A percentile compares a stretch with the other conserved stretches of the same genome.
Evolutionary conservation across 2,329 filamentous ascomycete genomes (phyloP).

Genomic region (Raffaelea deltoideospora): DNA sequence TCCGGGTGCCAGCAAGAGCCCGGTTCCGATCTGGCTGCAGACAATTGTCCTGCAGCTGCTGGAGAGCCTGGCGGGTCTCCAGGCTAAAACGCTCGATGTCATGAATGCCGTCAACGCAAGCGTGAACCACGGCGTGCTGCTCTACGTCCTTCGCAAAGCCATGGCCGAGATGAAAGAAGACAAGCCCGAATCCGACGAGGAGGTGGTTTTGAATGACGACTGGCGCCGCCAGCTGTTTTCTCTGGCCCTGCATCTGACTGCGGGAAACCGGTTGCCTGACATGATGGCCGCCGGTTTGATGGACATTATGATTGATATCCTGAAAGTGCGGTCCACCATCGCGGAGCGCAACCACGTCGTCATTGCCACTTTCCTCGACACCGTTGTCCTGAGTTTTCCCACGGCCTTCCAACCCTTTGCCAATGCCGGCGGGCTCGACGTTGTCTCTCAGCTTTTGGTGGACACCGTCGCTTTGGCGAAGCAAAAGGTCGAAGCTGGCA

Average conservation of each 20-base stretch:
- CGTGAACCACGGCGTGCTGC: conserved; percentile 87
- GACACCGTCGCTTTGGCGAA: conserved; percentile 61
- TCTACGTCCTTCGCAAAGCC: conserved; percentile 84
- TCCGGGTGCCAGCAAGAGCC: conserved; percentile 47
- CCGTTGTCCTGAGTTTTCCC: conserved; percentile 69
- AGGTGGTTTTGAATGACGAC: conserved; percentile 57
- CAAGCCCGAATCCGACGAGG: conserved; percentile 38
- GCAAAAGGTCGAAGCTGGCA: conserved; percentile 47
- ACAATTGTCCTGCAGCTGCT: conserved; percentile 68
- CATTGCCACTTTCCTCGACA: conserved; percentile 77
- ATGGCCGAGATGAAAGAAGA: conserved; percentile 63
- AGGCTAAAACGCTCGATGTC: conserved; percentile 64
- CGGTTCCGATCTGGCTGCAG: conserved; percentile 61
- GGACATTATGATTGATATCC: conserved; percentile 76
- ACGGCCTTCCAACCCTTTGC: conserved; percentile 76
- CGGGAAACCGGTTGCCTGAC: conserved; percentile 58
- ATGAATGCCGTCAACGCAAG: conserved; percentile 85
- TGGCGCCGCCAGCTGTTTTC: conserved; percentile 86
- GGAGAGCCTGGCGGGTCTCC: conserved; percentile 72
- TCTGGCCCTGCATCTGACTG: conserved; percentile 69
- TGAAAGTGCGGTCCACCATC: conserved; percentile 66
- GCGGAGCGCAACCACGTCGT: conserved; percentile 74
- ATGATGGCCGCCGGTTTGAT: conserved; percentile 83
- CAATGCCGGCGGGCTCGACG: conserved; percentile 68
- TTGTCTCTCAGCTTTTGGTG: conserved; percentile 76